Percentiles rank a stretch among this genome's conserved stretches.
Evolutionary conservation across 768 basidiomycete genomes (phyloP).

Genomic region (Pleurotus sapidus): DNA sequence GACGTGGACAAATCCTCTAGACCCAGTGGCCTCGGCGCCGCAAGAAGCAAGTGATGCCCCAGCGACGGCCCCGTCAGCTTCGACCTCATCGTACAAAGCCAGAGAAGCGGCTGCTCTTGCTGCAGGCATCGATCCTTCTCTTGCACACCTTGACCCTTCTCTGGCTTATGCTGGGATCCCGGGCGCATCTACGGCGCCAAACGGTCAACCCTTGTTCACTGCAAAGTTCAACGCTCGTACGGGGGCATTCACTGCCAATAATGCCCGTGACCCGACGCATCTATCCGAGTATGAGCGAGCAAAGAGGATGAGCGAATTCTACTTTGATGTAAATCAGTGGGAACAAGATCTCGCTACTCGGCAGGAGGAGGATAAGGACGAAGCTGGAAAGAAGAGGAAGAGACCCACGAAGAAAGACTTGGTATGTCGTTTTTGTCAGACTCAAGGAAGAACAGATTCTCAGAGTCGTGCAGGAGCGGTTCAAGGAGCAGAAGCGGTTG

Average conservation of each 20-base stretch:
- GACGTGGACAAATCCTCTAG: slow-evolving; percentile 80
- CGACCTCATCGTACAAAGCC: slow-evolving; percentile 38
- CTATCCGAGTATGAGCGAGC: slow-evolving; percentile 79
- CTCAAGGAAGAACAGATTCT: too few relatives aligned
- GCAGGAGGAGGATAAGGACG: slow-evolving; percentile 39
- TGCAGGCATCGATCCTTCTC: slow-evolving; percentile 79
- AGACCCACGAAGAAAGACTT: slow-evolving; percentile 80
- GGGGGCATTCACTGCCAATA: slow-evolving; percentile 64
- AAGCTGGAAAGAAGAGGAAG: slow-evolving; percentile 72
- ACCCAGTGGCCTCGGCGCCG: slow-evolving; percentile 26
- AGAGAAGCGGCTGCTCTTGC: slow-evolving; percentile 70
- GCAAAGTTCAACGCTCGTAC: slow-evolving; percentile 85
- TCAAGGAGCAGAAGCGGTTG: slow-evolving; percentile 75
- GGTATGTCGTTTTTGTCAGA: slow-evolving; percentile 40
- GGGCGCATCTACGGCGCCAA: slow-evolving; percentile 23
- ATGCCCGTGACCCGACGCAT: slow-evolving; percentile 71
- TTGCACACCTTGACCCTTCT: slow-evolving; percentile 78
- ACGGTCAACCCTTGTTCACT: slow-evolving; percentile 43
- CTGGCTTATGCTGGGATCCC: slow-evolving; percentile 41
- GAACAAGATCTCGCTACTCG: slow-evolving; percentile 56
- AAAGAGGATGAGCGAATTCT: slow-evolving; percentile 84
- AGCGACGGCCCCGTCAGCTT: slow-evolving; percentile 21
- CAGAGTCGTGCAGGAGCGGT: slow-evolving; percentile 57
- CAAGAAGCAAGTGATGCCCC: slow-evolving; percentile 18
- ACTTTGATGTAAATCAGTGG: slow-evolving; percentile 84